Conservation (phyloP, 805 yeast genomes). For the Ogataea henricii region DNA sequence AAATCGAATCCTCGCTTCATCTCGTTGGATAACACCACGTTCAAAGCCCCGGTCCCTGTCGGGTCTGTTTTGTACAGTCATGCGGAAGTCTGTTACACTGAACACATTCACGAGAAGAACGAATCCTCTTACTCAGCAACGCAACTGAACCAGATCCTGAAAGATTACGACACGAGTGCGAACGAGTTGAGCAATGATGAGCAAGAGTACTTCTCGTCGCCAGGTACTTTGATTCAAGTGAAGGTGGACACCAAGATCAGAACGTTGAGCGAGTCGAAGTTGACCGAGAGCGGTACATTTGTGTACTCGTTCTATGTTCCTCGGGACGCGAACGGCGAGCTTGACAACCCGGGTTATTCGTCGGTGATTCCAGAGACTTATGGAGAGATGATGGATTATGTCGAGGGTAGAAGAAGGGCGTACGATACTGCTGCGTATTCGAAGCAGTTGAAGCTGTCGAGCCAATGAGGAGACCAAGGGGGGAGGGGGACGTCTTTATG, state of each 20-base stretch:
- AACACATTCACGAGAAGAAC: constrained; percentile 55
- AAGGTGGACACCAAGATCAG: constrained; percentile 83
- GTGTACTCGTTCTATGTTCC: constrained; percentile 89
- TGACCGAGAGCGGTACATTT: constrained; percentile 80
- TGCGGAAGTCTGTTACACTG: constrained; percentile 85
- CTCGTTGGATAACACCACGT: constrained; percentile 86
- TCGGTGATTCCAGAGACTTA: constrained; percentile 86
- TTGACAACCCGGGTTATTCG: constrained; percentile 57
- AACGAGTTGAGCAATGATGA: constrained; percentile 52
- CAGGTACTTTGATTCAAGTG: constrained; percentile 90
- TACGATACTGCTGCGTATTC: constrained; percentile 74
- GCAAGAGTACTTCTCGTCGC: constrained; percentile 62
- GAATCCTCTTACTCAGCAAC: constrained; percentile 31
- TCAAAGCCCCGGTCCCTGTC: constrained; percentile 93
- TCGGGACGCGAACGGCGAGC: constrained; percentile 45
- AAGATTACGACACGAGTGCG: constrained; percentile 59
- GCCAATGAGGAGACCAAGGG: not conserved
- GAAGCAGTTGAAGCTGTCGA: constrained; percentile 40
- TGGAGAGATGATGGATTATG: constrained; percentile 87
- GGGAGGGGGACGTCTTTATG: not conserved
- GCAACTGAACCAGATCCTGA: constrained; percentile 29
- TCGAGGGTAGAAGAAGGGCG: constrained; percentile 90
- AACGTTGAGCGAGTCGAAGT: constrained; percentile 50
- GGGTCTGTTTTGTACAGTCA: constrained; percentile 85
- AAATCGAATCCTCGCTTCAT: constrained; percentile 86